Conservation (phyloP, 257 asterid species). For the Solanum bulbocastanum region DNA sequence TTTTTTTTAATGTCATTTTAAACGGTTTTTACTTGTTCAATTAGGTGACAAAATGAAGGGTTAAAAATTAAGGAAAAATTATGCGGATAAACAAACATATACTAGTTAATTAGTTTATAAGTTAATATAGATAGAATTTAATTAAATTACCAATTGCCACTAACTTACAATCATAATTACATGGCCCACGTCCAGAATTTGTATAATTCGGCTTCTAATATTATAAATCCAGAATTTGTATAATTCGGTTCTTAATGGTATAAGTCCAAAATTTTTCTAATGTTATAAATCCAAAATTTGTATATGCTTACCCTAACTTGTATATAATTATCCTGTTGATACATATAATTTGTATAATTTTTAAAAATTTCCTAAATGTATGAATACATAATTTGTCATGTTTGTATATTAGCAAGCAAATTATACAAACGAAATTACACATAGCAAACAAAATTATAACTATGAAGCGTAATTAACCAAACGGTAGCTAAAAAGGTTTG, state of each 20-base stretch:
- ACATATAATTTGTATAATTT: background rate
- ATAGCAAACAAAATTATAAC: background rate
- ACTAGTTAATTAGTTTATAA: no score
- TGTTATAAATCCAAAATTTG: no score
- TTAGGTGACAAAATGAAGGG: background rate
- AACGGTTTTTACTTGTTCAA: background rate
- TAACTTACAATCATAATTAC: background rate
- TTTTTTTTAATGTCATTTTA: background rate
- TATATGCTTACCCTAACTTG: background rate
- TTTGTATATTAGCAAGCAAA: background rate
- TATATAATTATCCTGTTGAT: background rate
- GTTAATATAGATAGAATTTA: no score
- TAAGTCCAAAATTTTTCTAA: no score
- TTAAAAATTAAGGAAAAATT: no score
- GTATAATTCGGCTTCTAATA: no score
- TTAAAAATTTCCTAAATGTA: no score
- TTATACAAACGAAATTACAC: no score
- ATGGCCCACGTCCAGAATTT: background rate
- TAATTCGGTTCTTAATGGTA: no score
- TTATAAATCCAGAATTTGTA: no score
- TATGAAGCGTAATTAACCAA: no score
- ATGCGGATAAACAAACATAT: background rate
- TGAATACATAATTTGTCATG: background rate
- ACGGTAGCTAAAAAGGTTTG: no score
- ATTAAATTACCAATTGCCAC: background rate